A percentile compares a stretch with the other conserved stretches of the same genome.
phyloP scores from a whole-genome alignment of 305 asterid species.

The Ruellia speciosa region DNA sequence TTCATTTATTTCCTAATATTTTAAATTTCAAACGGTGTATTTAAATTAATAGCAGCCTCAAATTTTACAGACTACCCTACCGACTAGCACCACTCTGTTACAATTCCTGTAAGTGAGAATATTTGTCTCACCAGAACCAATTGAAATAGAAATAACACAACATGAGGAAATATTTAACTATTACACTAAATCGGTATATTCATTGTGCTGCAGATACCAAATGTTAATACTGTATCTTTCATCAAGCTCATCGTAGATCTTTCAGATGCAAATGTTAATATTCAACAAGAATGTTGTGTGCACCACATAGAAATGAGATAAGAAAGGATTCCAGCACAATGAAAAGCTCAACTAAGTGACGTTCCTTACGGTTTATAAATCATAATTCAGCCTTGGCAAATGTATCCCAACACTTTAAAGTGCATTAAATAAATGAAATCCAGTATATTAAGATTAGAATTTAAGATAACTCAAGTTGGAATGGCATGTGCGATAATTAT shows the following conservation, averaged over 20 bases:
- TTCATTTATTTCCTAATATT: no score
- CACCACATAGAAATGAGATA: background rate
- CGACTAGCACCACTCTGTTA: no score
- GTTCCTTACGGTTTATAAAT: no score
- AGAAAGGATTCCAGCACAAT: conserved; percentile 3
- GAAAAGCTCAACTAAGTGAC: background rate
- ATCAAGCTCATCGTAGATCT: background rate
- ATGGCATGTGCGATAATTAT: background rate
- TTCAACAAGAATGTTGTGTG: background rate
- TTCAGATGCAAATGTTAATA: background rate
- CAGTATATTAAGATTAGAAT: background rate
- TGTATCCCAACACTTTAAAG: background rate
- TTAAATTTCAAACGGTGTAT: no score
- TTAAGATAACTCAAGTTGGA: conserved; percentile 1
- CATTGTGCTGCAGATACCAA: background rate
- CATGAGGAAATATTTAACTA: no score
- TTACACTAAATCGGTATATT: background rate
- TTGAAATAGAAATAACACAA: no score
- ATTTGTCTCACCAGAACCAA: background rate
- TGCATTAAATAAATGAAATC: conserved; percentile 1
- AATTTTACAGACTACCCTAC: no score
- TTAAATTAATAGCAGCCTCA: no score
- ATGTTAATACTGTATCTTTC: background rate
- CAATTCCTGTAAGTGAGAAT: no score
- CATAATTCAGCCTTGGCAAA: background rate